These are phyloP conservation scores for Alliaria petiolata DNA, from an alignment of 345 rosid species.

Conservation along the genomic window DNA sequence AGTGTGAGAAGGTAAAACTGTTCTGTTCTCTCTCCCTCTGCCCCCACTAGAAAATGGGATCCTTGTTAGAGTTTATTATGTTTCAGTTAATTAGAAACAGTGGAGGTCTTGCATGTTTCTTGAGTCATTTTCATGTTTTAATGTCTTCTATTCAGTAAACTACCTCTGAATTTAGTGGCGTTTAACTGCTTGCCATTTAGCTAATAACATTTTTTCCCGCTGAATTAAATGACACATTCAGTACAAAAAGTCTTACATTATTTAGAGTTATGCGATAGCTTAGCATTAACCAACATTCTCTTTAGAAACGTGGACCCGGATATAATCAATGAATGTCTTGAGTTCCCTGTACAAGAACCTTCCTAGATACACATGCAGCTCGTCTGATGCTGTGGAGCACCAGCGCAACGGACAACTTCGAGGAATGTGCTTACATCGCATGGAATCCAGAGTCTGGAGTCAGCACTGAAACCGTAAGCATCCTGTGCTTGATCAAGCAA, in stretches of 20 bases:
- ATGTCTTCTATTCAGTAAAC: neutral
- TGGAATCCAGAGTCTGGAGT: slow-evolving; percentile 74
- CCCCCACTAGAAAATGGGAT: neutral
- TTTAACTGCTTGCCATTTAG: slow-evolving; percentile 11
- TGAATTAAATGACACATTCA: slow-evolving; percentile 26
- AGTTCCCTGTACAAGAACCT: slow-evolving; percentile 7
- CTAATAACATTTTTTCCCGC: slow-evolving; percentile 4
- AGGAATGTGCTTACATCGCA: slow-evolving; percentile 71
- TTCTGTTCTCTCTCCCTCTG: slow-evolving; percentile 1
- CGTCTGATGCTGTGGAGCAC: slow-evolving; percentile 40
- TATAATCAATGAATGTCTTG: slow-evolving; percentile 28
- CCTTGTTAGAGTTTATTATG: neutral
- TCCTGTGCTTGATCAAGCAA: slow-evolving; percentile 74
- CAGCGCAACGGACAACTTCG: slow-evolving; percentile 60
- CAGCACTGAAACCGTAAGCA: slow-evolving; percentile 53
- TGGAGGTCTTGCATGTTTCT: neutral
- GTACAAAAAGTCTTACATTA: slow-evolving; percentile 35
- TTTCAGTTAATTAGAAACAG: neutral
- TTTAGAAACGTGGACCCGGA: slow-evolving; percentile 27
- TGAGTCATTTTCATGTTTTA: neutral
- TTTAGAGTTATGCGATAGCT: slow-evolving; percentile 26
- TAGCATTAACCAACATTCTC: slow-evolving; percentile 30
- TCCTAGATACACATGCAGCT: slow-evolving; percentile 35
- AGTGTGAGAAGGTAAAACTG: slow-evolving; percentile 6
- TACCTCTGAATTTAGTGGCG: no score